These are phyloP conservation scores for Coemansia sp. DNA, from an alignment of 192 early-diverging fungal species.

Conservation along the genomic window DNA sequence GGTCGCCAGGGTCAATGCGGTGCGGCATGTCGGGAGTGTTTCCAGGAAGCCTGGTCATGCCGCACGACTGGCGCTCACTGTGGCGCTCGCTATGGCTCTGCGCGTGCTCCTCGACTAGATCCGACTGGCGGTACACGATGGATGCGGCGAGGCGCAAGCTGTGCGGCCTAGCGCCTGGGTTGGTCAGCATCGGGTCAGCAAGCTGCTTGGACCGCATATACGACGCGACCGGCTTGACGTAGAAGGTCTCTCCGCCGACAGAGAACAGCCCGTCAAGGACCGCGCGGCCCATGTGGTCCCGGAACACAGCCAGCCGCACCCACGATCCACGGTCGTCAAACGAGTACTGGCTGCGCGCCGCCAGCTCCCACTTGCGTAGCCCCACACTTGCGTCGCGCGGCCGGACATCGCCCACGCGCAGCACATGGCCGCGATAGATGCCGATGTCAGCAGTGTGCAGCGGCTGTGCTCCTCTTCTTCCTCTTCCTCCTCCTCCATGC, in stretches of 20 bases:
- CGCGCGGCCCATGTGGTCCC: conserved; percentile 25
- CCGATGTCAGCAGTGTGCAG: conserved; percentile 45
- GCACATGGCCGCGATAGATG: conserved; percentile 59
- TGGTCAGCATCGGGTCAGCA: conserved; percentile 54
- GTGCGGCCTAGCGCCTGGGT: conserved; percentile 20
- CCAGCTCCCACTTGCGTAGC: conserved; percentile 33
- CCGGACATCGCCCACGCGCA: conserved; percentile 28
- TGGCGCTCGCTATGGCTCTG: neutral
- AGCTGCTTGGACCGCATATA: conserved; percentile 58
- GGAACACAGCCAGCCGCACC: conserved; percentile 58
- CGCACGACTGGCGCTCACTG: conserved; percentile 8
- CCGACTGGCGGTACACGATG: conserved; percentile 65
- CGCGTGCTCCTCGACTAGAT: conserved; percentile 38
- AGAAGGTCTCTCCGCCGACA: conserved; percentile 56
- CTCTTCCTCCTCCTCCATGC: conserved; percentile 14
- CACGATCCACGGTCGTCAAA: conserved; percentile 49
- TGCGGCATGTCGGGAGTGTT: conserved; percentile 11
- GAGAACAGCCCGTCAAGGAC: conserved; percentile 63
- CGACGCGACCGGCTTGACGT: conserved; percentile 57
- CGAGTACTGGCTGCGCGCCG: conserved; percentile 29
- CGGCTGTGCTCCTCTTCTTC: conserved; percentile 10
- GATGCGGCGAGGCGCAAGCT: conserved; percentile 40
- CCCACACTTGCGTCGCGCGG: conserved; percentile 22
- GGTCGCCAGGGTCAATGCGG: conserved; percentile 14
- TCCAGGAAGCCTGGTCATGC: conserved; percentile 23